Evolutionary conservation across 73 alveolate species (phyloP).

Genomic region (Tetrahymena borealis): DNA sequence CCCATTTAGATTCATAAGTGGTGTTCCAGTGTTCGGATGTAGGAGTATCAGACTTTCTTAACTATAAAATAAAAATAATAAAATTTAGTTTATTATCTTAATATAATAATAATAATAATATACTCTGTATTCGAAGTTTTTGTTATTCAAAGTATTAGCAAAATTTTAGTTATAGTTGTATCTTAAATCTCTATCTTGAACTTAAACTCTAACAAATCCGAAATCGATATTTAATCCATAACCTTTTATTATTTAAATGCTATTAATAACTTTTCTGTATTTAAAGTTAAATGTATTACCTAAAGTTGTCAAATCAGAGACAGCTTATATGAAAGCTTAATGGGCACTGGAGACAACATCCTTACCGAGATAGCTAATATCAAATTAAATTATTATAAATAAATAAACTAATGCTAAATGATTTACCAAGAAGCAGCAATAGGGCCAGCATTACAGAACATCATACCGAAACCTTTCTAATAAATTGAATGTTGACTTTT

Average conservation of each 20-base stretch:
- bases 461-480: slow-evolving; percentile 40
- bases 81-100: neutral
- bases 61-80: neutral
- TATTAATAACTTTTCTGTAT: neutral
- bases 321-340: slow-evolving; percentile 17
- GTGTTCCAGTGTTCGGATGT: slow-evolving; percentile 45
- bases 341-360: slow-evolving; percentile 37
- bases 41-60: slow-evolving; percentile 43
- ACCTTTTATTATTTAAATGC: neutral
- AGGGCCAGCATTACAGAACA: slow-evolving; percentile 44
- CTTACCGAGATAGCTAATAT: slow-evolving; percentile 26
- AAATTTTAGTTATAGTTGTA: slow-evolving; percentile 21
- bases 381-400: neutral
- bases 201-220: slow-evolving; percentile 2
- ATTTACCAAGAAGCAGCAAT: slow-evolving; percentile 43
- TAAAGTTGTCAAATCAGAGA: slow-evolving; percentile 21
- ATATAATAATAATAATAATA: too few relatives aligned
- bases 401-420: neutral
- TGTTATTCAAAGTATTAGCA: slow-evolving; percentile 13
- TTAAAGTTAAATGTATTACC: neutral
- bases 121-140: slow-evolving; percentile 32
- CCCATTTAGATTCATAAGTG: slow-evolving; percentile 36
- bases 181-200: slow-evolving; percentile 11
- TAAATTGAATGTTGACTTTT: slow-evolving; percentile 32
- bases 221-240: slow-evolving; percentile 32